Conservation (phyloP, 441 rosid species). For the Erodium chrysanthum region DNA sequence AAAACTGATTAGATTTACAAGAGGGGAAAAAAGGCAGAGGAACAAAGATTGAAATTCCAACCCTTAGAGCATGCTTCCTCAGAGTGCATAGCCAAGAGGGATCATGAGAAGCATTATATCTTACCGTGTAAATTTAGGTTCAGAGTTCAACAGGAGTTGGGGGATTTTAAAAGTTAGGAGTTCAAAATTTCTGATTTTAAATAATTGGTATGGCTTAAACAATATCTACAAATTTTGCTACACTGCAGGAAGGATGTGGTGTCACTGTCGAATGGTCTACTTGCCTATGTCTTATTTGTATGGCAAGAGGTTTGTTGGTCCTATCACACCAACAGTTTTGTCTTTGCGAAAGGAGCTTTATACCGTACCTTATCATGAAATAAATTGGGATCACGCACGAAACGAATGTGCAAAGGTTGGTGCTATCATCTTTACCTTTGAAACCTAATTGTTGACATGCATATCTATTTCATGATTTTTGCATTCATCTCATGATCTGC, state of each 20-base stretch:
- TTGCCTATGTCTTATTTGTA: constrained; percentile 24
- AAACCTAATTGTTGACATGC: background rate
- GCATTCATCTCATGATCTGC: background rate
- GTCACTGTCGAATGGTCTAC: constrained; percentile 85
- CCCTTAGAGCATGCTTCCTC: background rate
- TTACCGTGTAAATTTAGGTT: no score
- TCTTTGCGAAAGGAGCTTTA: constrained; percentile 67
- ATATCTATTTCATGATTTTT: background rate
- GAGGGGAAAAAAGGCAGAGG: background rate
- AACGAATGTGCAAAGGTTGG: constrained; percentile 74
- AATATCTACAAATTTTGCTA: background rate
- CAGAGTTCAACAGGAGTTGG: background rate
- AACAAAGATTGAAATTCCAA: background rate
- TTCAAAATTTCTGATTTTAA: background rate
- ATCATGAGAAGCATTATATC: no score
- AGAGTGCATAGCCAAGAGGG: no score
- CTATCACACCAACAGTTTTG: constrained; percentile 43
- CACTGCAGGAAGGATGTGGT: constrained; percentile 74
- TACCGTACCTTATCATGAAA: constrained; percentile 47
- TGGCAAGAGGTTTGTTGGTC: constrained; percentile 46
- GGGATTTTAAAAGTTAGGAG: background rate
- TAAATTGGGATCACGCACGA: constrained; percentile 63
- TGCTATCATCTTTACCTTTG: constrained; percentile 3
- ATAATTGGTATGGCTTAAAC: background rate
- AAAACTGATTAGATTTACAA: background rate